phyloP scores from a whole-genome alignment of 176 grass and related monocot species.

The Musa itinerans region DNA sequence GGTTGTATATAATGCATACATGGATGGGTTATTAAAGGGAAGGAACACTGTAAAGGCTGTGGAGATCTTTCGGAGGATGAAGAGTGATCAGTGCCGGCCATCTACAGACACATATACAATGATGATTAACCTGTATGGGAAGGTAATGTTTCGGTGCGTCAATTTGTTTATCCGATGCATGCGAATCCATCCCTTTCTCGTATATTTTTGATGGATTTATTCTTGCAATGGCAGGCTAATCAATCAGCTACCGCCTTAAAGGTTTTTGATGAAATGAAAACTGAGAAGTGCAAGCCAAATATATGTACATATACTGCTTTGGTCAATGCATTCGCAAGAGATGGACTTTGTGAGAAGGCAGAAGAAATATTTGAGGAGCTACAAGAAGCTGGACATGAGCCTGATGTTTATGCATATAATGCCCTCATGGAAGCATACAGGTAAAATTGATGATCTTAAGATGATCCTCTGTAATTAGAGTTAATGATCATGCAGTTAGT shows the following conservation, averaged over 20 bases:
- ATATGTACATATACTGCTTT: slow-evolving; percentile 92
- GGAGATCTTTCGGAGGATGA: slow-evolving; percentile 81
- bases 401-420: slow-evolving; percentile 89
- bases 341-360: slow-evolving; percentile 84
- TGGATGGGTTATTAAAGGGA: slow-evolving; percentile 58
- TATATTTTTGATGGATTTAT: slow-evolving; percentile 6
- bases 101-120: slow-evolving; percentile 78
- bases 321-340: slow-evolving; percentile 83
- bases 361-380: slow-evolving; percentile 78
- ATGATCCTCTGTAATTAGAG: neutral
- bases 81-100: slow-evolving; percentile 55
- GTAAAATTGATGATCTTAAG: slow-evolving; percentile 20
- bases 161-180: neutral
- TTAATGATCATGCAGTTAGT: neutral
- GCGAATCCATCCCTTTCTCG: neutral
- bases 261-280: slow-evolving; percentile 77
- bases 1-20: slow-evolving; percentile 67
- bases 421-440: slow-evolving; percentile 93
- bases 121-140: slow-evolving; percentile 90
- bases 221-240: slow-evolving; percentile 39
- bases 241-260: slow-evolving; percentile 56
- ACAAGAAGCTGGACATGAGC: slow-evolving; percentile 66
- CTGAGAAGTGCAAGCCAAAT: slow-evolving; percentile 68
- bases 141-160: slow-evolving; percentile 23
- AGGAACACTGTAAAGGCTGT: slow-evolving; percentile 64